These are phyloP conservation scores for Vitis hybrid DNA, from an alignment of 177 flowering plant species.

Conservation along the genomic window DNA sequence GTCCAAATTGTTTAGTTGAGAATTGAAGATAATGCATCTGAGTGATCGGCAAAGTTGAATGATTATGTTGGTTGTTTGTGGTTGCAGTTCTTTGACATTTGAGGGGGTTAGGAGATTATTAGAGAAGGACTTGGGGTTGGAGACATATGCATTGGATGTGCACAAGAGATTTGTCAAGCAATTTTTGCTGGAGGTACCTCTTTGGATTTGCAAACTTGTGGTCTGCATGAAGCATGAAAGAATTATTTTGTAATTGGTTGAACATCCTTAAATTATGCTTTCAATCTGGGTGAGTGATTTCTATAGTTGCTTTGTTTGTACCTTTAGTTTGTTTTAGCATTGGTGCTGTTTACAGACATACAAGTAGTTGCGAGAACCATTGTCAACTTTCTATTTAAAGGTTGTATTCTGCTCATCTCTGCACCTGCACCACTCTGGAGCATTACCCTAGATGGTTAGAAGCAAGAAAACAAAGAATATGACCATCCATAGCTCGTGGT, in stretches of 20 bases:
- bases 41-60: too few species aligned
- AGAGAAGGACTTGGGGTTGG: conserved; percentile 79
- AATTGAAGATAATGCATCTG: too few species aligned
- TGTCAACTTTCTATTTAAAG: too few species aligned
- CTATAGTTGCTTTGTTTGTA: neutral
- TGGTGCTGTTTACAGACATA: too few species aligned
- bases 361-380: too few species aligned
- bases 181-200: conserved; percentile 56
- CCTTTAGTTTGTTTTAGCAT: too few species aligned
- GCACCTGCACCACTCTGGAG: too few species aligned
- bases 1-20: neutral
- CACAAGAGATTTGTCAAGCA: conserved; percentile 76
- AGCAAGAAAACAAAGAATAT: too few species aligned
- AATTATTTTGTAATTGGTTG: neutral
- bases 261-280: neutral
- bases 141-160: conserved; percentile 60
- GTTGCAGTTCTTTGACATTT: conserved; percentile 67
- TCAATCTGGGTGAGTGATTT: neutral
- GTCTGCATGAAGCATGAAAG: neutral
- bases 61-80: conserved; percentile 8
- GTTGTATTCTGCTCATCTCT: too few species aligned
- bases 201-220: neutral
- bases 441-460: too few species aligned
- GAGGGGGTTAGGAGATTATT: conserved; percentile 73
- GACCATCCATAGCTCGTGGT: too few species aligned